phyloP scores from a whole-genome alignment of 164 flowering plant species.

The Liriodendron chinense region DNA sequence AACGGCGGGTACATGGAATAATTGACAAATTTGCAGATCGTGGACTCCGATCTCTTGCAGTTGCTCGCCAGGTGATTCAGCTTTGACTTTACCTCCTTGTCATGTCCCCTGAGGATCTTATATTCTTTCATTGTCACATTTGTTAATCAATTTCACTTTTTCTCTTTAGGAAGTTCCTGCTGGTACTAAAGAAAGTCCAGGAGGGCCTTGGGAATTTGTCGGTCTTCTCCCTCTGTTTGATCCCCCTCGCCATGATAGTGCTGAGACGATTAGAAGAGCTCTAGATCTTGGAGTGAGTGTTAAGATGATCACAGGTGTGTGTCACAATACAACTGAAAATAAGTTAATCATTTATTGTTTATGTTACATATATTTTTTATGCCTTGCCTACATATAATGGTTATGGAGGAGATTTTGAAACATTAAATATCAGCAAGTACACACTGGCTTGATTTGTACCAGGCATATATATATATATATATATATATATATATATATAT shows the following conservation, averaged over 20 bases:
- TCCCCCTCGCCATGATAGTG: conserved; percentile 75
- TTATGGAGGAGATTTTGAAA: background rate
- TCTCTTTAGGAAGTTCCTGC: conserved; percentile 51
- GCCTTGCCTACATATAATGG: background rate
- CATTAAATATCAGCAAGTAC: background rate
- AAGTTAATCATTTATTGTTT: background rate
- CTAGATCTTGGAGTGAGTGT: conserved; percentile 66
- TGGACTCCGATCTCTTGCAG: conserved; percentile 61
- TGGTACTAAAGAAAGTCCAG: conserved; percentile 51
- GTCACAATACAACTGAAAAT: background rate
- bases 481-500: too few relatives aligned
- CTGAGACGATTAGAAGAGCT: conserved; percentile 61
- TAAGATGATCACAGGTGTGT: conserved; percentile 65
- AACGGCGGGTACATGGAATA: conserved; percentile 38
- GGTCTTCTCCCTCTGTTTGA: conserved; percentile 70
- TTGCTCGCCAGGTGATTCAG: conserved; percentile 49
- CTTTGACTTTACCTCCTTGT: background rate
- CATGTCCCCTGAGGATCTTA: background rate
- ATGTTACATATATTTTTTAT: too few relatives aligned
- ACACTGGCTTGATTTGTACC: background rate
- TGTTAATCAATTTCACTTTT: background rate
- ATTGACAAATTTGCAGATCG: conserved; percentile 70
- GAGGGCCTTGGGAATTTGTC: conserved; percentile 70
- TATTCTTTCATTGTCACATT: background rate
- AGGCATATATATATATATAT: too few relatives aligned